Conservation (phyloP, 129 eudicot genomes). For the Silybum marianum region DNA sequence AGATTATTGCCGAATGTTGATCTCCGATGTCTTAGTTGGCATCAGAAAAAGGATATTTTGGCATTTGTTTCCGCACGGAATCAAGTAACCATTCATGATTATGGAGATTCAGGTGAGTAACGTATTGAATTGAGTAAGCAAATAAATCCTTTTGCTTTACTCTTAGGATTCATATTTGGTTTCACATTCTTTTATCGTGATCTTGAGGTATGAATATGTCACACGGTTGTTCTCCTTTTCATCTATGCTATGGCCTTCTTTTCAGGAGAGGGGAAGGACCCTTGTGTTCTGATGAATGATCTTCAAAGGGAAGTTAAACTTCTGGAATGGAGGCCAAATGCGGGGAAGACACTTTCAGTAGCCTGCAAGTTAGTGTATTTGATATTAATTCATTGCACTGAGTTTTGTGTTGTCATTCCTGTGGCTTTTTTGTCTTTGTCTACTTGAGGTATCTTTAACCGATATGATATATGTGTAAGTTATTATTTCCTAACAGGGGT, state of each 20-base stretch:
- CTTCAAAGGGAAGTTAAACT: slow-evolving; percentile 73
- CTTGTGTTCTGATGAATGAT: slow-evolving; percentile 59
- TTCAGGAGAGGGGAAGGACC: slow-evolving; percentile 60
- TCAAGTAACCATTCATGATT: slow-evolving; percentile 84
- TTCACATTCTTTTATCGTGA: not conserved
- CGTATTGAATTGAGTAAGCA: not conserved
- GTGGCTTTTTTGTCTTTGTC: not conserved
- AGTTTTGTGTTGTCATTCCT: slow-evolving; percentile 13
- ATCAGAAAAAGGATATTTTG: slow-evolving; percentile 72
- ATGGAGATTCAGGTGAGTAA: slow-evolving; percentile 70
- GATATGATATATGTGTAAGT: not conserved
- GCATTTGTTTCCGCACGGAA: slow-evolving; percentile 83
- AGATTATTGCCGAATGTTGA: slow-evolving; percentile 68
- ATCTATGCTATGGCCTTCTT: not conserved
- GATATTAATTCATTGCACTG: not conserved
- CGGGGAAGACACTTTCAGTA: slow-evolving; percentile 81
- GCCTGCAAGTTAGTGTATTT: slow-evolving; percentile 81
- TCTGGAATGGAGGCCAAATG: slow-evolving; percentile 91
- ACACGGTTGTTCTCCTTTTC: slow-evolving; percentile 8
- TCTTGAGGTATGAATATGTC: slow-evolving; percentile 6
- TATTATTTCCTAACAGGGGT: slow-evolving; percentile 53
- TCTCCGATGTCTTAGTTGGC: slow-evolving; percentile 82
- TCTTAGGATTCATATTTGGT: slow-evolving; percentile 1
- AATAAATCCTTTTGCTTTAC: not conserved
- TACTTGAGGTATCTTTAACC: not conserved